phyloP scores from a whole-genome alignment of 2,329 filamentous ascomycete species.

The Aureobasidium sp. region DNA sequence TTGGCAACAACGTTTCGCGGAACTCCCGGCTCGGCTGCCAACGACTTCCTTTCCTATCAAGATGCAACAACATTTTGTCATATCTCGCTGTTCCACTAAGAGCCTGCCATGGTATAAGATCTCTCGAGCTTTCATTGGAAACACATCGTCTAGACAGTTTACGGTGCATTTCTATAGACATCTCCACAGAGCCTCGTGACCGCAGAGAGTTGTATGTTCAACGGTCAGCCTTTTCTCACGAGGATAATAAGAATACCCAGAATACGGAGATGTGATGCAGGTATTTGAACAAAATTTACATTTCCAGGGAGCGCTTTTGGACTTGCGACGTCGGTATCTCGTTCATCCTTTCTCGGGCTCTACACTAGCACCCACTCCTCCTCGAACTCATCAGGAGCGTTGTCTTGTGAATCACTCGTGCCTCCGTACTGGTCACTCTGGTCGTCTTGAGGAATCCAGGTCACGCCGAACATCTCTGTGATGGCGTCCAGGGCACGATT shows the following conservation, averaged over 20 bases:
- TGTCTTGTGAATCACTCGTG: not conserved
- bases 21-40: not conserved
- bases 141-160: not conserved
- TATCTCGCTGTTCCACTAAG: too few relatives aligned
- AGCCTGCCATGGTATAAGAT: not conserved
- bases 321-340: not conserved
- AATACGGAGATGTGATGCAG: not conserved
- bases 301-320: not conserved
- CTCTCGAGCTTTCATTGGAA: not conserved
- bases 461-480: not conserved
- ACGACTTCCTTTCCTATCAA: not conserved
- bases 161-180: not conserved
- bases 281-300: not conserved
- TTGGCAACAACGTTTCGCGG: not conserved
- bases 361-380: not conserved
- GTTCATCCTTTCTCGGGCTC: not conserved
- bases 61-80: not conserved
- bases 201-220: not conserved
- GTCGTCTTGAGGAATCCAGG: not conserved
- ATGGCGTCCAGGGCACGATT: not conserved
- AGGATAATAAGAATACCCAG: not conserved
- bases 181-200: not conserved
- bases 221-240: not conserved
- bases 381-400: not conserved
- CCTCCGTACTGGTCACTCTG: not conserved